phyloP scores from a whole-genome alignment of 1,139 yeast species.

The Kodamaea anthophila region DNA sequence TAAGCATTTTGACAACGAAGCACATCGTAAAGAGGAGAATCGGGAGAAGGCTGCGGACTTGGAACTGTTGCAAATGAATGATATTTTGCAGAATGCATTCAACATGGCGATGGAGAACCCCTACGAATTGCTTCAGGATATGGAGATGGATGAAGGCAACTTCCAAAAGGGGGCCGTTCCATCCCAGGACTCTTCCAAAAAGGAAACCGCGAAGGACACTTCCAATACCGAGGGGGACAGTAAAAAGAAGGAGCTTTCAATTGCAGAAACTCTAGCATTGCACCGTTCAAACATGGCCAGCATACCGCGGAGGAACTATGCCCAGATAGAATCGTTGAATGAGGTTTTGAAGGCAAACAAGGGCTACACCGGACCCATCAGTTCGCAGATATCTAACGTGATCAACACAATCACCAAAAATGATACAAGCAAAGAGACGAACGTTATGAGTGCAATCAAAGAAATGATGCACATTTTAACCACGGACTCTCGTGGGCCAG shows the following conservation, averaged over 20 bases:
- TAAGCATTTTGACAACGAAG: constrained; percentile 35
- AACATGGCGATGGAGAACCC: constrained; percentile 68
- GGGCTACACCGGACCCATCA: constrained; percentile 11
- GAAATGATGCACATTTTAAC: constrained; percentile 40
- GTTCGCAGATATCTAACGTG: constrained; percentile 29
- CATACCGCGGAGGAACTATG: constrained; percentile 24
- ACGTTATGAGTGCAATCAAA: constrained; percentile 33
- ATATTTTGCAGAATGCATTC: constrained; percentile 67
- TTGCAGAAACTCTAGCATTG: constrained; percentile 60
- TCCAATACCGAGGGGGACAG: background rate
- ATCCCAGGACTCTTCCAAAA: background rate
- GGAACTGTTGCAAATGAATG: constrained; percentile 51
- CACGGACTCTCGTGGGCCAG: constrained; percentile 13
- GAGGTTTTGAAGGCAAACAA: constrained; percentile 19
- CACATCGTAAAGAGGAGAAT: constrained; percentile 19
- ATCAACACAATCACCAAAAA: constrained; percentile 11
- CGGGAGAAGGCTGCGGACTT: constrained; percentile 29
- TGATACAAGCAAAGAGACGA: constrained; percentile 20
- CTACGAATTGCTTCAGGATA: constrained; percentile 45
- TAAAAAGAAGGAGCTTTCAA: constrained; percentile 38
- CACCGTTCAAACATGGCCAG: constrained; percentile 39
- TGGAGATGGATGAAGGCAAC: constrained; percentile 30
- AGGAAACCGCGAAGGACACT: background rate
- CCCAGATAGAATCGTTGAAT: constrained; percentile 21
- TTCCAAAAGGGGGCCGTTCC: background rate